Base-by-base conservation (phyloP, 495 filamentous ascomycete genomes). In the Saxophila tyrrhenica region DNA sequence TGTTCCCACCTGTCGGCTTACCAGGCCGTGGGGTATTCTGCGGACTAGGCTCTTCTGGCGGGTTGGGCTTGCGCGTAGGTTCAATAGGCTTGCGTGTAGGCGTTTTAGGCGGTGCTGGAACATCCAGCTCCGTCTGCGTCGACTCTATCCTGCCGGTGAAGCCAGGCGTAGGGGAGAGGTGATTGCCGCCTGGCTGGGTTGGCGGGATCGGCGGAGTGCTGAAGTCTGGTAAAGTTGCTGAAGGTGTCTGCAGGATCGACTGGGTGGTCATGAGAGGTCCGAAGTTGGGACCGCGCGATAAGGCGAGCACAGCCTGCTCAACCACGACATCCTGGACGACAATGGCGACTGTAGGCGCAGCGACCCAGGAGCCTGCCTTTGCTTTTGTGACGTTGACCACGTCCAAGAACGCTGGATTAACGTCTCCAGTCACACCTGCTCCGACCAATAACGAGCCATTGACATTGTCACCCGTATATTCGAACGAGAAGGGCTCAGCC, bases 331-430 rank as follows among this genome's bases (percentile, higher is more conserved):
- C 51, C 48, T 63, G 21, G 22, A 63, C 54, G 19, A 63, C 55
- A 17, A 63, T 20, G 11, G 55, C 48, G 3, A 63, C 58, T 0
- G 61, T 63, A 1, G 61, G 61, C 2, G 41, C 57, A 1, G 61
- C 61, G 7, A 49, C 46, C 54, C 53, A 63, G 0, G 39, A 55
- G 10, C 61, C 61, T 10, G 54, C 45, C 1, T 23, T 42, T 17
- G 58, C 60, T 1, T 43, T 49, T 2, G 39, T 20, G 13, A 52
- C 42, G 8, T 25, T 48, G 0, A 60, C 52, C 8, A 55, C 39
- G 13, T 15, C 24, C 13, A 61, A 39, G 25, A 63, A 51, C 0
- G 43, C 32, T 7, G 58, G 48, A 22, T 51, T 50, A 25, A 63
- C 55, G 22, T 63, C 61, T 2, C 61, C 61, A 11, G 58, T 54